Conservation (phyloP, 257 asterid genomes). For the Nicotiana knightiana region DNA sequence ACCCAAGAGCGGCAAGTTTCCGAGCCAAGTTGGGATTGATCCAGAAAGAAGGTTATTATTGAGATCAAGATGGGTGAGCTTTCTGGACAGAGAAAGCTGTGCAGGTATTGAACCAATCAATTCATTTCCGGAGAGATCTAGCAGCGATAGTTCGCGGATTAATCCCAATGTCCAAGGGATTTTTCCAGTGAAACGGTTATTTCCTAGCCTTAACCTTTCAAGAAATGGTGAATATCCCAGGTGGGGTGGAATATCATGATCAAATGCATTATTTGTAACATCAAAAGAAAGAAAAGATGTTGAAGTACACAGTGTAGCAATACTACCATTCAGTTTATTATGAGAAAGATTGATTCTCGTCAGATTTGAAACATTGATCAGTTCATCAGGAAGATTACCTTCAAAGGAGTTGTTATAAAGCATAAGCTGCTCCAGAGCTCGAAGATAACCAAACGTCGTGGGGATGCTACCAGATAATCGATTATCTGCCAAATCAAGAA, state of each 20-base stretch:
- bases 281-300: constrained; percentile 64
- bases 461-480: constrained; percentile 68
- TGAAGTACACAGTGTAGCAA: constrained; percentile 66
- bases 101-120: constrained; percentile 60
- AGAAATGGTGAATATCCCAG: constrained; percentile 64
- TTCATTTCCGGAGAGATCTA: constrained; percentile 69
- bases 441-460: constrained; percentile 51
- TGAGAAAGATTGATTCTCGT: constrained; percentile 76
- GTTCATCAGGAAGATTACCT: constrained; percentile 64
- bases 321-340: constrained; percentile 64
- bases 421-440: constrained; percentile 63
- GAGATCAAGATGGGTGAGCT: constrained; percentile 70
- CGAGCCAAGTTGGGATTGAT: constrained; percentile 71
- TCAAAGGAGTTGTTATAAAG: constrained; percentile 78
- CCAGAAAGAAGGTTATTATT: constrained; percentile 68
- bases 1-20: constrained; percentile 64
- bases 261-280: constrained; percentile 66
- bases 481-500: constrained; percentile 83
- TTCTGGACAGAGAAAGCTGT: constrained; percentile 66
- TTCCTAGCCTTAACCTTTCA: constrained; percentile 72
- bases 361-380: constrained; percentile 43
- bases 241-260: constrained; percentile 54
- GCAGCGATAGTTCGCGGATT: constrained; percentile 43
- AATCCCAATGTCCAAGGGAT: constrained; percentile 75
- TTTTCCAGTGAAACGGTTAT: constrained; percentile 53